Evolutionary conservation across 139 green algal species (phyloP), one percentile per base, ranked within the genome.

Genomic region (Chlorella sp.): DNA sequence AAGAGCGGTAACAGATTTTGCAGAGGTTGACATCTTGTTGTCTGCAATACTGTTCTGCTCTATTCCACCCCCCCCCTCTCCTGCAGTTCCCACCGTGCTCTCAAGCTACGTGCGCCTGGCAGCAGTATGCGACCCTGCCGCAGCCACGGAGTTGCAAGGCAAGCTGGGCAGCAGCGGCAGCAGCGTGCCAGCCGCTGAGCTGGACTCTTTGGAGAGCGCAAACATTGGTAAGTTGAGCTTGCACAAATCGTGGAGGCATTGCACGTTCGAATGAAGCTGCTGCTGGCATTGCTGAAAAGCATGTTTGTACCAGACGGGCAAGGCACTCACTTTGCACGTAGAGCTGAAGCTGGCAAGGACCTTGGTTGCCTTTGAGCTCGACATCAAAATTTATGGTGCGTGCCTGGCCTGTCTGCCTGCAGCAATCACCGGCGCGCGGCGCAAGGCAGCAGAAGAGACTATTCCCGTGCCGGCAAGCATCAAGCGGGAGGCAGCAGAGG

Each of bases 181-280:
- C 53, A 61, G 73, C 3, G 73, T 95, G 86, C 30, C 86, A 1
- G 87, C 60, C 0, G 61, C 32, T 9, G 91, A 96, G 68, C 81
- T 95, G 53, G 94, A 95, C 30, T 87, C 88, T 0, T 89, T 97
- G 60, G 95, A 97, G 93, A 89, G 89, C 21, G 73, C 86, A 34
- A 86, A 68, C 48, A 64, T 79, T 53, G 68, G 79, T 90, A 39
- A 28, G 61, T 36, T 28, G 64, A 57, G 48, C 48, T 57, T 57
- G 48, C 7, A 57, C 48, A 57, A 9, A 16, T 57, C 7, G 48
- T 16, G 9, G 48, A 57, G 48, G 48, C 48, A 9, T 57, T 57
- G 7, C 9, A 57, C 9, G 48, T 57, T 5, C 48, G 9, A 16
- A 57, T 57, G 48, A 9, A 57, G 48, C 7, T 57, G 48, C 48